Evolutionary conservation across 1,284 basidiomycete genomes (phyloP), one percentile per base, ranked within the genome.

Genomic region (Rugiboletus extremiorientalis): DNA sequence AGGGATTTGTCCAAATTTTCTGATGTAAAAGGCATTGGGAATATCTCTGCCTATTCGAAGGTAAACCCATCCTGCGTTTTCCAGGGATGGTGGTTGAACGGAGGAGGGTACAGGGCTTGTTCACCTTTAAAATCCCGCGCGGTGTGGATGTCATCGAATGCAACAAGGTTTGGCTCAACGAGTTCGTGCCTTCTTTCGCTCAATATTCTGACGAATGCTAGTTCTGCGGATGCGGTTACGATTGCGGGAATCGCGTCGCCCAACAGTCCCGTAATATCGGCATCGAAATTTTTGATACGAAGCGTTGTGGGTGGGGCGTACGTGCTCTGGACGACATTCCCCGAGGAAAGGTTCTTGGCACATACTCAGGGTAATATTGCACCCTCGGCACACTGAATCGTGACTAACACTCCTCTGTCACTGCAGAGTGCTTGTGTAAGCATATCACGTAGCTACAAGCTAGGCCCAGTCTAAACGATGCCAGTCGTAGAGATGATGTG

Each of bases 281-380:
- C 6, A 73, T 86, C 12, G 79, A 85, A 56, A 70, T 86, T 23
- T 86, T 85, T 74, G 83, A 84, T 59, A 85, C 84, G 1, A n/a
- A 45, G 9, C 63, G 69, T 14, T 74, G 75, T 48, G 84, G 84
- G 8, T 86, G 83, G 84, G 84, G 84, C 5, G 84, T 78, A 18
- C 74, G 83, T 30, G 58, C 62, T 20, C 44, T 63, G 52, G 59
- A 67, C 0, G 62, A 72, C 28, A 62, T 88, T 3, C 66, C 68
- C 22, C 71, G 56, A 45, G 86, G 86, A 18, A 84, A 81, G 57
- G 81, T 88, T 6, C 57, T 88, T 27, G 86, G 86, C 3, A 74
- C 83, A 18, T 88, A 84, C 63, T 79, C 85, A 48, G 86, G 86
- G 86, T 86, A 64, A 65, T 46, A 73, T 65, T 18, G n/a, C 27